A percentile compares a stretch with the other conserved stretches of the same genome.
Conservation (phyloP, 805 yeast species). For the Dipodascus albidus region DNA sequence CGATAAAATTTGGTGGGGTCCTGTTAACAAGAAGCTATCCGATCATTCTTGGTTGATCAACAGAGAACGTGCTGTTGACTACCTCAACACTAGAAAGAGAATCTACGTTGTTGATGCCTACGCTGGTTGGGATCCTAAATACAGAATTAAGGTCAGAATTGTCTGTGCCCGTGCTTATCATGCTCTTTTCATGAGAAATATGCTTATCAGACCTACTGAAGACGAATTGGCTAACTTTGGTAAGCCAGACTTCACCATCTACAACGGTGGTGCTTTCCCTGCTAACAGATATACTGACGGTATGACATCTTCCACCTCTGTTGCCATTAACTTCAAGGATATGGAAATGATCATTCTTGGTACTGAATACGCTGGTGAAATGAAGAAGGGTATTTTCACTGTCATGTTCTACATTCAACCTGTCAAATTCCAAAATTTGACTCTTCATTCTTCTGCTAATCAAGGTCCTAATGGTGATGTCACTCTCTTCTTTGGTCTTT, state of each 20-base stretch:
- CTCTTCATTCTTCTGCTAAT: conserved; percentile 91
- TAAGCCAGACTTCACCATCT: conserved; percentile 95
- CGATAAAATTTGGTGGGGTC: conserved; percentile 97
- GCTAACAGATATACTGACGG: conserved; percentile 94
- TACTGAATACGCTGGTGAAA: conserved; percentile 98
- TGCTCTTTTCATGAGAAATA: conserved; percentile 94
- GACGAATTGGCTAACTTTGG: conserved; percentile 86
- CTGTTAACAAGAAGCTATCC: conserved; percentile 89
- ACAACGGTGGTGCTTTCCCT: conserved; percentile 98
- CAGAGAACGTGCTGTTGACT: conserved; percentile 93
- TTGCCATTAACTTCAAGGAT: conserved; percentile 89
- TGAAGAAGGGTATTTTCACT: conserved; percentile 98
- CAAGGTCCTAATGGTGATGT: conserved; percentile 85
- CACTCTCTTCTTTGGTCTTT: conserved; percentile 88
- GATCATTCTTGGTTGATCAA: conserved; percentile 93
- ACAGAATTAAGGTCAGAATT: conserved; percentile 89
- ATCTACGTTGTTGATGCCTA: conserved; percentile 91
- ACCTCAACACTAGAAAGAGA: conserved; percentile 89
- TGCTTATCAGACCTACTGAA: conserved; percentile 89
- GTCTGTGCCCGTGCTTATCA: conserved; percentile 98
- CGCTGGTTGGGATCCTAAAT: conserved; percentile 99
- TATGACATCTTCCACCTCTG: conserved; percentile 93
- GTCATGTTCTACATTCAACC: conserved; percentile 99
- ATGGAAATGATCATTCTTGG: conserved; percentile 99
- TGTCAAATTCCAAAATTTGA: conserved; percentile 77